These are phyloP conservation scores for Ogataea methylovora DNA, from an alignment of 805 yeast genomes.

Conservation along the genomic window DNA sequence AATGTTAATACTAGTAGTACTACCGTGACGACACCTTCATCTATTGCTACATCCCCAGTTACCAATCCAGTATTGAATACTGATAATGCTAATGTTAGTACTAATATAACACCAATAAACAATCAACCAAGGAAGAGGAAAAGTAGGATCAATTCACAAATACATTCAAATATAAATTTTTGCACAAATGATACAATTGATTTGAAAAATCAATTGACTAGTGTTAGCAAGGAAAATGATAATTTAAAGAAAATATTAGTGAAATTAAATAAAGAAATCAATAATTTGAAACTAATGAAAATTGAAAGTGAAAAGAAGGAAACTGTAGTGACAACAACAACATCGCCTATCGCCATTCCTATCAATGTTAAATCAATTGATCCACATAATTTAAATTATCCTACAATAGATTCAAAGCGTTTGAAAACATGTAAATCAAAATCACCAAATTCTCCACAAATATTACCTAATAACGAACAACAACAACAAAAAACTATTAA, in stretches of 20 bases:
- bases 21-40: conserved; percentile 3
- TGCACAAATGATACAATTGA: conserved; percentile 23
- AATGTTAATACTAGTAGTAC: conserved; percentile 14
- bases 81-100: neutral
- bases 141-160: conserved; percentile 23
- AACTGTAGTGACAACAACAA: no score
- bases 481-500: no score
- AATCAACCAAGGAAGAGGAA: conserved; percentile 3
- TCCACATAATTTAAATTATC: no score
- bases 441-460: no score
- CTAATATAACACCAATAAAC: neutral
- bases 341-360: no score
- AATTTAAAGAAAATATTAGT: conserved; percentile 33
- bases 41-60: conserved; percentile 1
- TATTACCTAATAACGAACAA: no score
- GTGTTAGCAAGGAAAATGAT: conserved; percentile 35
- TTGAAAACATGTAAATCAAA: no score
- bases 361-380: no score
- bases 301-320: no score
- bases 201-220: conserved; percentile 30
- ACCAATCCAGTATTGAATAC: neutral
- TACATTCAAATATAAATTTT: conserved; percentile 28
- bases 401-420: no score
- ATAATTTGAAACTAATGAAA: conserved; percentile 18
- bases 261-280: conserved; percentile 33